These are phyloP conservation scores for Penicillium turbatum DNA, from an alignment of 495 filamentous ascomycete species.

Conservation along the genomic window DNA sequence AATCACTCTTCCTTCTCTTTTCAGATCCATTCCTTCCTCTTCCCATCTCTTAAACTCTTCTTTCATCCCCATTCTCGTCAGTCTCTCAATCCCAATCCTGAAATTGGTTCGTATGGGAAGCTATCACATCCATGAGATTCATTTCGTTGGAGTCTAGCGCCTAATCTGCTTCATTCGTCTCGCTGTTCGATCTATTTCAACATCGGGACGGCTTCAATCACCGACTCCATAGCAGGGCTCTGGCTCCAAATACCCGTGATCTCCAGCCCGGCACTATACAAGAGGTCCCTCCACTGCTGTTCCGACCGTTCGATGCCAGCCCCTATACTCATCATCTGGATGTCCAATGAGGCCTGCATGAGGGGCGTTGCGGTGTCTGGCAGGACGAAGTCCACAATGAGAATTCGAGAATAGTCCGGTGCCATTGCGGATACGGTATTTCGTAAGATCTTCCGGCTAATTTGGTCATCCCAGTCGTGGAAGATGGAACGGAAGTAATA, in stretches of 20 bases:
- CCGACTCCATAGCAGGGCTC: slow-evolving; percentile 34
- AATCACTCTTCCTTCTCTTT: too few species aligned
- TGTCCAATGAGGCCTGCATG: slow-evolving; percentile 37
- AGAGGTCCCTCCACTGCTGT: slow-evolving; percentile 32
- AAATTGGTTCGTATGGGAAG: too few species aligned
- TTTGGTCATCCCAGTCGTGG: slow-evolving; percentile 44
- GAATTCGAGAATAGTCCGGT: slow-evolving; percentile 31
- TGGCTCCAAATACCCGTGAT: slow-evolving; percentile 33
- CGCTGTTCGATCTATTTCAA: background rate
- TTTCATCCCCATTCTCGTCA: too few species aligned
- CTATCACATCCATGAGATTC: too few species aligned
- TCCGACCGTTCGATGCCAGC: slow-evolving; percentile 40
- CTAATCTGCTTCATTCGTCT: background rate
- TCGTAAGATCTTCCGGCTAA: slow-evolving; percentile 33
- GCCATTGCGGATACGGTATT: slow-evolving; percentile 39
- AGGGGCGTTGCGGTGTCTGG: slow-evolving; percentile 31
- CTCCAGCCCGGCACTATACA: slow-evolving; percentile 32
- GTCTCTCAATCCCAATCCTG: too few species aligned
- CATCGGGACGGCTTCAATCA: slow-evolving; percentile 31
- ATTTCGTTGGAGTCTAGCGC: background rate
- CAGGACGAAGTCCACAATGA: slow-evolving; percentile 40
- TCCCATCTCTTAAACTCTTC: too few species aligned
- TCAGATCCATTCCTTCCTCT: too few species aligned
- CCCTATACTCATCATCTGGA: slow-evolving; percentile 45
- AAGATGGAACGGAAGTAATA: slow-evolving; percentile 46